Evolutionary conservation across 2,329 filamentous ascomycete genomes (phyloP), one percentile per base, ranked within the genome.

Genomic region (Lasiodiplodia theobromae): DNA sequence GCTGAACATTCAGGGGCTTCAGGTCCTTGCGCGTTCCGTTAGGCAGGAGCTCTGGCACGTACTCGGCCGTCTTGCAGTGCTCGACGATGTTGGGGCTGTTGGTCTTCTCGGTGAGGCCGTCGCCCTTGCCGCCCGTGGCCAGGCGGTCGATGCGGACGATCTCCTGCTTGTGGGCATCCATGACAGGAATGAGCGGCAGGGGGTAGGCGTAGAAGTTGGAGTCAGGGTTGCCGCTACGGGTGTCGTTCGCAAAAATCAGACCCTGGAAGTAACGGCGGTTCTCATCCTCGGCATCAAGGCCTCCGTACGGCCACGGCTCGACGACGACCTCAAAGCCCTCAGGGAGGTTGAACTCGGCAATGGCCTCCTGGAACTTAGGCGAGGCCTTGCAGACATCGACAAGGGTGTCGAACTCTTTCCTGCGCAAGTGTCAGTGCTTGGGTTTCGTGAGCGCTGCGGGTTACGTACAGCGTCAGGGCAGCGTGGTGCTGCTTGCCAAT

Each of bases 1-100:
- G 92, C 1, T 88, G 84, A 56, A 95, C 88, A 72, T 92, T 87
- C 74, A 94, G 86, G 5, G 91, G 91, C 78, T 92, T 93, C 18
- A 83, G 73, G 67, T 83, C 81, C 54, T 79, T 77, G 23, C 82
- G 74, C 2, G 74, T 70, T 5, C 78, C 81, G 10, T 78, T 76
- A 5, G 74, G 70, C 1, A 83, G 70, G 10, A 83, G 70, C 66
- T 84, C 81, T 3, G 78, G 75, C 54, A 80, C 75, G 71, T 88
- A 88, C 70, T 88, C 86, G 0, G 82, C 82, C 5, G 79, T 75
- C 40, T 79, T 79, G 75, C 85, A 87, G 72, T 88, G 86, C 68
- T 85, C 75, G 44, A 82, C 71, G 40, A 82, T 70, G 25, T 74
- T 75, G 25, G 77, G 73, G 16, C 72, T 74, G 68, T 81, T 77